Evolutionary conservation across 140 eudicot species (phyloP).

Genomic region (Ambrosia hybrid): DNA sequence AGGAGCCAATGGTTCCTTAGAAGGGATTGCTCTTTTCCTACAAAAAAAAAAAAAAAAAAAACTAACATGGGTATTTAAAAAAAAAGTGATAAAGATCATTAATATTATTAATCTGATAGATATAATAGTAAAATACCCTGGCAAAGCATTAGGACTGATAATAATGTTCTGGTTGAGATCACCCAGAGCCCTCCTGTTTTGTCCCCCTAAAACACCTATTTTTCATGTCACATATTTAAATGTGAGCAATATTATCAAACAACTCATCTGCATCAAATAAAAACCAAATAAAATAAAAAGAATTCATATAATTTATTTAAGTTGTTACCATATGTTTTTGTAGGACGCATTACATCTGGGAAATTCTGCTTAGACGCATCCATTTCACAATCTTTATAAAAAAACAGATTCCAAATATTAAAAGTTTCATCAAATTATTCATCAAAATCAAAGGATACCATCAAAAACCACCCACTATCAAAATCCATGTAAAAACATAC

Average conservation of each 20-base stretch:
- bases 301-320: not conserved
- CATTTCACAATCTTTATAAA: constrained; percentile 43
- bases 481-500: not conserved
- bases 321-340: constrained; percentile 46
- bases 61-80: not conserved
- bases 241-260: too few species aligned
- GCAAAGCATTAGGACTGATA: constrained; percentile 42
- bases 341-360: constrained; percentile 42
- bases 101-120: not conserved
- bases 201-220: constrained; percentile 8
- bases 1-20: constrained; percentile 57
- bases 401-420: too few species aligned
- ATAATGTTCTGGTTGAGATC: constrained; percentile 58
- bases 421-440: too few species aligned
- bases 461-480: too few species aligned
- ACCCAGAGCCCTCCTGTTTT: constrained; percentile 65
- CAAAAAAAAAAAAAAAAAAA: constrained; percentile 1
- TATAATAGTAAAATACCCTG: constrained; percentile 41
- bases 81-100: not conserved
- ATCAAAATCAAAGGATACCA: not conserved
- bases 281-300: not conserved
- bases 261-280: not conserved
- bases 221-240: too few species aligned
- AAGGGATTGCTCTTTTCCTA: constrained; percentile 47
- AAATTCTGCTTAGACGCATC: constrained; percentile 67